phyloP scores from a whole-genome alignment of 2,329 filamentous ascomycete genomes.

The Phaeosphaeria sp. region DNA sequence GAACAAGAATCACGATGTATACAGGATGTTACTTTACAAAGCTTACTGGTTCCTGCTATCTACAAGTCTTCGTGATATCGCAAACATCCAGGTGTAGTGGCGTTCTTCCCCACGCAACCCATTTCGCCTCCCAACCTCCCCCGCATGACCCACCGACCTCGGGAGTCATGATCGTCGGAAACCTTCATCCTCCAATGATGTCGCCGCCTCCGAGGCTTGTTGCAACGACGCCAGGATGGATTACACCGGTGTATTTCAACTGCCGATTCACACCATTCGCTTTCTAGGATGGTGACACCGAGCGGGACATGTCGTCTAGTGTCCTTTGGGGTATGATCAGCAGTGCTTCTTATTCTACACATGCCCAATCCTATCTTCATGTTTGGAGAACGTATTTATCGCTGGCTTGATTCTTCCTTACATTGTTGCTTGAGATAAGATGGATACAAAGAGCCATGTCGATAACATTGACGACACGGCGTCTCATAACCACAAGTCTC shows the following conservation, averaged over 20 bases:
- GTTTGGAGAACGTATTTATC: not conserved
- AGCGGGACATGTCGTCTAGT: not conserved
- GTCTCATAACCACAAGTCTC: not conserved
- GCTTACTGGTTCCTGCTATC: too few species aligned
- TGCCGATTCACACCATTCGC: not conserved
- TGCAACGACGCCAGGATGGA: too few species aligned
- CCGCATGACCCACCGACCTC: not conserved
- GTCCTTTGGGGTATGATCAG: not conserved
- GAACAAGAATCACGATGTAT: too few species aligned
- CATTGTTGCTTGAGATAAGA: not conserved
- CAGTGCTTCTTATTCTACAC: not conserved
- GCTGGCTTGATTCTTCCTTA: not conserved
- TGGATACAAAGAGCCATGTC: not conserved
- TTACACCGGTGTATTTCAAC: not conserved
- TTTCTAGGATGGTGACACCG: not conserved
- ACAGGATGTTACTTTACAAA: too few species aligned
- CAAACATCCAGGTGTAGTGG: too few species aligned
- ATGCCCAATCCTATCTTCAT: not conserved
- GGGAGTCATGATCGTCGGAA: not conserved
- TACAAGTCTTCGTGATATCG: too few species aligned
- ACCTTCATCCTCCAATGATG: not conserved
- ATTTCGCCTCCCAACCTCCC: not conserved
- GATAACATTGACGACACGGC: not conserved
- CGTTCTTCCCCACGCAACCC: not conserved
- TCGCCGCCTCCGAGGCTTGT: not conserved